Evolutionary conservation across 768 basidiomycete species (phyloP), one percentile per base, ranked within the genome.

Genomic region (Suillus fuscotomentosus): DNA sequence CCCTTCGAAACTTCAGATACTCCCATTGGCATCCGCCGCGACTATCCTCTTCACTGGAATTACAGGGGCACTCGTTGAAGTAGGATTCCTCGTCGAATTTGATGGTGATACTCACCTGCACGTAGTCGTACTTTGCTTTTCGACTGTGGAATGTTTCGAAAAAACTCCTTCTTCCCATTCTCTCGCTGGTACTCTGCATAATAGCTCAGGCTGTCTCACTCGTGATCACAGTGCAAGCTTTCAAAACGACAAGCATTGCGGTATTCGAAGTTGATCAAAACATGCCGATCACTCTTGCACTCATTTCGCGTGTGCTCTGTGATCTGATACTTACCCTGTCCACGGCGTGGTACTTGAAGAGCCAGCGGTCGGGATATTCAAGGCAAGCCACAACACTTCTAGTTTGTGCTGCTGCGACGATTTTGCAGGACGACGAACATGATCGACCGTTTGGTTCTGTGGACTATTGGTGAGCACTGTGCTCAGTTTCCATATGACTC

Each of bases 111-210:
- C 54, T 56, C n/a, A 56, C 34, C 36, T 14, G 36, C n/a, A 22
- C 53, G 13, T 51, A 60, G 59, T 20, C 14, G 9, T 60, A 20
- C 42, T 61, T 48, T 42, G 20, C 47, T 10, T 61, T 47, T 50
- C 60, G 60, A 47, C 43, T 61, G n/a, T 47, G 50, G 45, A 50
- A 45, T 15, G 27, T 61, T n/a, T 61, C 60, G 14, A 47, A 36
- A 45, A 47, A 20, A 7, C 11, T 50, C 7, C 15, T 45, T 36
- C 24, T 61, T 10, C 60, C 60, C 31, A 8, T 38, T 61, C 31
- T 61, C 60, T 48, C 45, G 8, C 24, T 50, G 31, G 60, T 45
- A 17, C 60, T 61, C 17, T 45, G 45, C 20, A 0, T 36, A 34
- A 14, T 61, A 22, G 27, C 43, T 43, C 60, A 50, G 31, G 17